Percentiles rank a stretch among this genome's conserved stretches.
Evolutionary conservation across 345 rosid genomes (phyloP).

Genomic region (Dimocarpus longan): DNA sequence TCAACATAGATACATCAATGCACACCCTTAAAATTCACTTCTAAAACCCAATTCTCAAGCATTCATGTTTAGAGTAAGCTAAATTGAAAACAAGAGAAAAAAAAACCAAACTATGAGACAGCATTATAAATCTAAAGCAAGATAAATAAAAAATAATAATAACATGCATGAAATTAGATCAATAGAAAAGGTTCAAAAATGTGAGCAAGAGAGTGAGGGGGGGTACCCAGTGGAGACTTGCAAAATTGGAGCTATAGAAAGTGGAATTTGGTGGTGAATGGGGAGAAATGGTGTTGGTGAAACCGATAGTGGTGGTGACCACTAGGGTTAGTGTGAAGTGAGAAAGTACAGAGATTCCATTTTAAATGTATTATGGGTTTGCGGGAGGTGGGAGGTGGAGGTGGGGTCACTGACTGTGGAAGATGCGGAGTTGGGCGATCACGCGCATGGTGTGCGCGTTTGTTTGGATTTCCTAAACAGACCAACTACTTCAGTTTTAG

Average conservation of each 20-base stretch:
- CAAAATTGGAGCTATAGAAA: not conserved
- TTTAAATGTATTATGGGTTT: not conserved
- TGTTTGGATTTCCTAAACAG: not conserved
- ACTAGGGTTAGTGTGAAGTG: conserved; percentile 8
- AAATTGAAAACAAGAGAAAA: conserved; percentile 1
- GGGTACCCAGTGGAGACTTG: not conserved
- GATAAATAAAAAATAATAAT: not conserved
- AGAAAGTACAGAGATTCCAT: not conserved
- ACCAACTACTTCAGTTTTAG: not conserved
- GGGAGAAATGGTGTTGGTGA: not conserved
- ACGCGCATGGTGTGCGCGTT: not conserved
- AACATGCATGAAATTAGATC: not conserved
- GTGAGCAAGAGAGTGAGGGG: not conserved
- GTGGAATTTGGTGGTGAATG: too few species aligned
- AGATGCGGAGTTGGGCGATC: not conserved
- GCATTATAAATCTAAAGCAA: too few species aligned
- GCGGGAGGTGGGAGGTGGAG: not conserved
- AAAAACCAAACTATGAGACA: not conserved
- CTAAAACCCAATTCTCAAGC: not conserved
- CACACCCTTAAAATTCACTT: not conserved
- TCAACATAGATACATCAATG: not conserved
- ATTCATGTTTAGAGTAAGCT: not conserved
- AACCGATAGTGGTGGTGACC: not conserved
- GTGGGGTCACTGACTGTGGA: not conserved
- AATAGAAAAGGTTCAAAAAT: not conserved